Percentiles rank a stretch among this genome's conserved stretches.
Conservation (phyloP, 2,329 filamentous ascomycete species). For the Talaromyces rugulosus region DNA sequence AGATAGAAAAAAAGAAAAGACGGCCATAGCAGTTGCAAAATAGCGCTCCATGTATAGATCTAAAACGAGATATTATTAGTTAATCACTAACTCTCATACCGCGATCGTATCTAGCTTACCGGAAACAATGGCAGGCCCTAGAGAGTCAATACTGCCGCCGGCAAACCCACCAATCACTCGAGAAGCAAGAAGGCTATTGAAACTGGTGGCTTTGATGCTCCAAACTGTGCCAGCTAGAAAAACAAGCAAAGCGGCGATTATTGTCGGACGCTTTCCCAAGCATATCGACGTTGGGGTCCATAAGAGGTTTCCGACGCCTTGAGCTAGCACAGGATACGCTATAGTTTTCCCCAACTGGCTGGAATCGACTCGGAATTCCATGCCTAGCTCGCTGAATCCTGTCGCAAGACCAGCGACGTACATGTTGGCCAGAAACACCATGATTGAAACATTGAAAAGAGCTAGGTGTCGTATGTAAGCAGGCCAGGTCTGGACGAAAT, state of each 20-base stretch:
- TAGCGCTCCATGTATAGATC: constrained; percentile 25
- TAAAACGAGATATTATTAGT: constrained; percentile 5
- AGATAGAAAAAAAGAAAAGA: constrained; percentile 29
- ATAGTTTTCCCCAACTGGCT: constrained; percentile 18
- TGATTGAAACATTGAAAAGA: constrained; percentile 24
- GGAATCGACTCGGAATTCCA: constrained; percentile 18
- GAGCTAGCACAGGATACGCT: constrained; percentile 22
- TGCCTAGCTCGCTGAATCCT: constrained; percentile 8
- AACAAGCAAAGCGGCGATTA: constrained; percentile 27
- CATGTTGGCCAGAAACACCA: constrained; percentile 27
- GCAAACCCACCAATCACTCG: constrained; percentile 30
- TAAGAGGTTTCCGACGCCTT: constrained; percentile 27
- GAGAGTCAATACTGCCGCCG: constrained; percentile 25
- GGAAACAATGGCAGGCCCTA: constrained; percentile 31
- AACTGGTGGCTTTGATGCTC: constrained; percentile 27
- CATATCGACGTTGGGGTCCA: constrained; percentile 35
- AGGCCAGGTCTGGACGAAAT: background rate
- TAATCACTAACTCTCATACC: background rate
- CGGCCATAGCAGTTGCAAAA: constrained; percentile 29
- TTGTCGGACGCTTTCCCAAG: constrained; percentile 34
- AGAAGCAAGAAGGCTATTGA: constrained; percentile 28
- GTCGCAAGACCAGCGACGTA: constrained; percentile 24
- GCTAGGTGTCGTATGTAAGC: constrained; percentile 18
- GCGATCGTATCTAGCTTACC: constrained; percentile 14
- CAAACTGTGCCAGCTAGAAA: constrained; percentile 29